Percentiles rank a stretch among this genome's conserved stretches.
These are phyloP conservation scores for Lepiota venenata DNA, from an alignment of 768 basidiomycete genomes.

Conservation along the genomic window DNA sequence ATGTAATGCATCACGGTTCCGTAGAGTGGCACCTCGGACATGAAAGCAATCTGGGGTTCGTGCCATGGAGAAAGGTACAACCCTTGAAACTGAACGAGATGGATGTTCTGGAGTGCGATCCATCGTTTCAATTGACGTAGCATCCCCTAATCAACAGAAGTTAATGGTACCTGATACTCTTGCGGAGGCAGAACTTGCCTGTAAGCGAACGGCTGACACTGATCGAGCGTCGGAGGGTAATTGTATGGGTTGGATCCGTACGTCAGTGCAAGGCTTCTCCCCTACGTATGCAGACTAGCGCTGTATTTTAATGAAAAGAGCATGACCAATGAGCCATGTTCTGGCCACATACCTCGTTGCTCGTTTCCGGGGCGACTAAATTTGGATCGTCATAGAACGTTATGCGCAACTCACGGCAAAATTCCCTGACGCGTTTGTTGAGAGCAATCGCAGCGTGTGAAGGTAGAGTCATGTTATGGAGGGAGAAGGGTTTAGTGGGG, in stretches of 20 bases:
- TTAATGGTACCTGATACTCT: too few species aligned
- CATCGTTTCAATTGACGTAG: not conserved
- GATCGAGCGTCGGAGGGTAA: not conserved
- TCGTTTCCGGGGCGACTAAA: not conserved
- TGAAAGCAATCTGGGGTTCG: not conserved
- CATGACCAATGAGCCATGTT: not conserved
- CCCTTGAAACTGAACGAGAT: not conserved
- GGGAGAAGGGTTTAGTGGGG: too few species aligned
- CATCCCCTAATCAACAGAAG: not conserved
- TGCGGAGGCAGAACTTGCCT: not conserved
- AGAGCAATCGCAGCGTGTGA: not conserved
- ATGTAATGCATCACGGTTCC: not conserved
- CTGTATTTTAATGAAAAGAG: too few species aligned
- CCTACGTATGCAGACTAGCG: too few species aligned
- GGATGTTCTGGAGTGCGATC: not conserved
- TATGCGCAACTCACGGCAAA: not conserved
- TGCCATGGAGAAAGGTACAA: not conserved
- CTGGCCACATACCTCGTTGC: not conserved
- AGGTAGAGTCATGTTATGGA: not conserved
- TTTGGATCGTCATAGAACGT: not conserved
- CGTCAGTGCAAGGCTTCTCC: not conserved
- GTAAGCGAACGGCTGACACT: not conserved
- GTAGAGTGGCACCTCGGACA: not conserved
- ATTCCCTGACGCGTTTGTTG: not conserved
- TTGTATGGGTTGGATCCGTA: not conserved